A percentile compares a stretch with the other conserved stretches of the same genome.
Conservation (phyloP, 2,329 filamentous ascomycete genomes). For the Fonsecaea multimorphosa region DNA sequence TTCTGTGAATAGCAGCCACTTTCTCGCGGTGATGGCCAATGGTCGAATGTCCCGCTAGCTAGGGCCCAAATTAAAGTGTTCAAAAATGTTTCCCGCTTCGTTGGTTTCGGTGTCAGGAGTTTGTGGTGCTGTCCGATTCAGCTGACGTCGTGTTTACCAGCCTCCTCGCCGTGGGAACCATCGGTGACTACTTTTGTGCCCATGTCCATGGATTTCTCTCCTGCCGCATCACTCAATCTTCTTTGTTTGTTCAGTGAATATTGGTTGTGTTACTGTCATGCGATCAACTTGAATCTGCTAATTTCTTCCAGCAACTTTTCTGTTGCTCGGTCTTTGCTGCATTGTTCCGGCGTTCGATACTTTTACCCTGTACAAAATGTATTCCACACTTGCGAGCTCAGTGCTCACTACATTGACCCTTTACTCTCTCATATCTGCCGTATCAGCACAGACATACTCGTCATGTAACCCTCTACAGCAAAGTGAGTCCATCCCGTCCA, state of each 20-base stretch:
- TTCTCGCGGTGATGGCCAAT: constrained; percentile 5
- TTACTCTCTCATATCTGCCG: constrained; percentile 34
- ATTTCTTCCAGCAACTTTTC: constrained; percentile 9
- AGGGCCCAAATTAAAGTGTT: not conserved
- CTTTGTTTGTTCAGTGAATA: constrained; percentile 14
- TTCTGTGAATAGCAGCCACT: constrained; percentile 23
- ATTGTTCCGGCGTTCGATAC: constrained; percentile 34
- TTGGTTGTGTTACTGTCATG: constrained; percentile 19
- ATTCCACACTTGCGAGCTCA: constrained; percentile 19
- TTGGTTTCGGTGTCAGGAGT: constrained; percentile 9
- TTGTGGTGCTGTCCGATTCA: constrained; percentile 4
- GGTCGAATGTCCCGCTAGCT: constrained; percentile 2
- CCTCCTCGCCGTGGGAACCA: constrained; percentile 22
- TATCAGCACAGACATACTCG: constrained; percentile 52
- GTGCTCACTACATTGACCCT: constrained; percentile 29
- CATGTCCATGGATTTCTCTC: constrained; percentile 13
- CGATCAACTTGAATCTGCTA: constrained; percentile 11
- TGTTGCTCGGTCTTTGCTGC: constrained; percentile 24
- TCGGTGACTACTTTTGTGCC: constrained; percentile 15
- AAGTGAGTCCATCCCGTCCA: constrained; percentile 41
- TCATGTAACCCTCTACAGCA: constrained; percentile 51
- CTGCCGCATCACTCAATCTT: constrained; percentile 11
- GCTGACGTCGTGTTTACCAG: constrained; percentile 30
- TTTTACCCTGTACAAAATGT: constrained; percentile 30
- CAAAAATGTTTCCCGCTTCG: constrained; percentile 11